Evolutionary conservation across 2,329 filamentous ascomycete species (phyloP).

Genomic region (Calonectria hongkongensis): DNA sequence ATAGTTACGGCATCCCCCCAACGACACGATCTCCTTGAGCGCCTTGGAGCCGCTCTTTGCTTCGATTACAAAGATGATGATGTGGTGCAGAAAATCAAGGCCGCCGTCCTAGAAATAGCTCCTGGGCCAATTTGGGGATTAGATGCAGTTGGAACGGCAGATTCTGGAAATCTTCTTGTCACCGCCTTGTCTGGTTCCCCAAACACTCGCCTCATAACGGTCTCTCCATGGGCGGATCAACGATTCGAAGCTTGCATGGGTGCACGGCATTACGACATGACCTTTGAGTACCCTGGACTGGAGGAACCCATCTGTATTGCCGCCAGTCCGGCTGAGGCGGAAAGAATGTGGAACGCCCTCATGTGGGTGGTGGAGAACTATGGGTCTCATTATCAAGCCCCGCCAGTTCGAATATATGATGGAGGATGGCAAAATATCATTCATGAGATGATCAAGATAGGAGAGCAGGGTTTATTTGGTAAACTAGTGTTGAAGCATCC

Average conservation of each 20-base stretch:
- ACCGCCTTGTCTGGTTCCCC: not conserved
- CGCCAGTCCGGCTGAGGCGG: not conserved
- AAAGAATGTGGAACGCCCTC: not conserved
- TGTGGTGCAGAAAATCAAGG: not conserved
- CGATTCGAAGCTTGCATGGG: not conserved
- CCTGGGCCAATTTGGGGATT: not conserved
- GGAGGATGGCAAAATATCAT: not conserved
- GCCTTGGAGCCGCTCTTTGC: not conserved
- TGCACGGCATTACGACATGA: not conserved
- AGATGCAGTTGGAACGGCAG: not conserved
- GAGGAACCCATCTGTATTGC: not conserved
- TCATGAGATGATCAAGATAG: not conserved
- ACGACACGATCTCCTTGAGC: not conserved
- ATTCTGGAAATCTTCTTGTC: not conserved
- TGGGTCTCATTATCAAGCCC: not conserved
- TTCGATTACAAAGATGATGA: not conserved
- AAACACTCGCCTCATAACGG: not conserved
- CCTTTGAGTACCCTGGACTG: not conserved
- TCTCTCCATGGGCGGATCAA: not conserved
- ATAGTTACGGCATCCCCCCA: not conserved
- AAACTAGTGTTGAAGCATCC: not conserved
- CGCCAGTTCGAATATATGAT: not conserved
- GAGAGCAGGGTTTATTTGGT: not conserved
- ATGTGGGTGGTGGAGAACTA: not conserved
- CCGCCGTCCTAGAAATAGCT: not conserved